phyloP scores from a whole-genome alignment of 2,329 filamentous ascomycete genomes.

The Aureobasidium lini region DNA sequence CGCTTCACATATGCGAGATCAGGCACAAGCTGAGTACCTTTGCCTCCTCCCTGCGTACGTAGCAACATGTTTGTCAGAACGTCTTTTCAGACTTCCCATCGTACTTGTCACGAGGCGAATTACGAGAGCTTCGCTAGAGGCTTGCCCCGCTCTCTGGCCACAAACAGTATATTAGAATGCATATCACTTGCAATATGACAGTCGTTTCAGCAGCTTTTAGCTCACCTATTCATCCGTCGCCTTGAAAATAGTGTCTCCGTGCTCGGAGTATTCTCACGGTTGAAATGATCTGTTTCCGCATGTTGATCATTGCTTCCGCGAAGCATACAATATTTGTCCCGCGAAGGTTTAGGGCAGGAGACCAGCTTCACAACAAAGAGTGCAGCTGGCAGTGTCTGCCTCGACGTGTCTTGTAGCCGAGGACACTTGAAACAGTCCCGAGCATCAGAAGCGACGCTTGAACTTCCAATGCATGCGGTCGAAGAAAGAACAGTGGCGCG shows the following conservation, averaged over 20 bases:
- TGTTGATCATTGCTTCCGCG: neutral
- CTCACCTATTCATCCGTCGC: neutral
- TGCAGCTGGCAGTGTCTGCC: neutral
- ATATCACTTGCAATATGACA: neutral
- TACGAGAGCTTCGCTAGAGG: neutral
- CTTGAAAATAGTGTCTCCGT: neutral
- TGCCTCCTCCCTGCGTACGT: neutral
- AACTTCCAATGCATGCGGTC: neutral
- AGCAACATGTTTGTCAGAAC: neutral
- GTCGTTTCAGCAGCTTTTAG: neutral
- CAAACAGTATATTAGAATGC: conserved; percentile 7
- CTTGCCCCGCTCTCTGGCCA: neutral
- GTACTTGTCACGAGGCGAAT: neutral
- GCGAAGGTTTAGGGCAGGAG: neutral
- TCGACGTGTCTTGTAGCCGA: neutral
- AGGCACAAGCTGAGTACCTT: neutral
- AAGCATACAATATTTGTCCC: neutral
- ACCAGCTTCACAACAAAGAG: neutral
- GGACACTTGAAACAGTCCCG: too few species aligned
- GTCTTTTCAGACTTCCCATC: neutral
- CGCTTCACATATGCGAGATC: too few species aligned
- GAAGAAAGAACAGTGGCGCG: neutral
- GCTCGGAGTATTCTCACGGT: neutral
- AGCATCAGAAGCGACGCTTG: too few species aligned
- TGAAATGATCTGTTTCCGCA: neutral